phyloP scores from a whole-genome alignment of 768 basidiomycete species.

The Tephrocybe sp. region DNA sequence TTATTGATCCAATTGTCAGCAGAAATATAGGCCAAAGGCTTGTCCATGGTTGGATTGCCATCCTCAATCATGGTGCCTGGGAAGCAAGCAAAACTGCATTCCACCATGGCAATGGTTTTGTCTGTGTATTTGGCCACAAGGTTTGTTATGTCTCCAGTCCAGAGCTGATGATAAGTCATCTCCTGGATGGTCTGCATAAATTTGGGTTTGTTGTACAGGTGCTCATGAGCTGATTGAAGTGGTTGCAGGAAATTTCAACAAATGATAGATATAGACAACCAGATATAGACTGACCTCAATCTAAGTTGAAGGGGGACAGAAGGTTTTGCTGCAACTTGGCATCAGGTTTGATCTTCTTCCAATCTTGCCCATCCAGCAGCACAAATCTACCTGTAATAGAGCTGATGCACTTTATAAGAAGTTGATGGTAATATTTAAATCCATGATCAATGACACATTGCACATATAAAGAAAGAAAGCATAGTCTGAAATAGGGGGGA shows the following conservation, averaged over 20 bases:
- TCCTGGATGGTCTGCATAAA: not conserved
- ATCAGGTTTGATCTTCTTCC: not conserved
- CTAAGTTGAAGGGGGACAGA: conserved; percentile 1
- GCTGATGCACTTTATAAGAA: not conserved
- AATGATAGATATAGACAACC: not conserved
- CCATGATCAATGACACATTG: not conserved
- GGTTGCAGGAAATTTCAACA: not conserved
- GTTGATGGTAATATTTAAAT: not conserved
- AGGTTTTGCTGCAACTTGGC: not conserved
- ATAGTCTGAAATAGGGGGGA: not conserved
- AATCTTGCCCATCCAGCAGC: not conserved
- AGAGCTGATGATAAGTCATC: not conserved
- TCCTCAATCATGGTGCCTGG: not conserved
- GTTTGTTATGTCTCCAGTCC: not conserved
- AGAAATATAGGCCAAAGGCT: conserved; percentile 1
- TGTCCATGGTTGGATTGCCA: not conserved
- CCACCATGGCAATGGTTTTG: not conserved
- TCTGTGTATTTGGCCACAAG: not conserved
- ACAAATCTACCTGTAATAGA: not conserved
- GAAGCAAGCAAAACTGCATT: conserved; percentile 3
- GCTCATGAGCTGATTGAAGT: not conserved
- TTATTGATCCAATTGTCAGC: conserved; percentile 1
- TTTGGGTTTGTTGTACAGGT: not conserved
- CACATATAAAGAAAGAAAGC: not conserved
- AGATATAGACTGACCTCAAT: not conserved